Base-by-base conservation (phyloP, 2,329 filamentous ascomycete genomes). In the Aspergillus felis region DNA sequence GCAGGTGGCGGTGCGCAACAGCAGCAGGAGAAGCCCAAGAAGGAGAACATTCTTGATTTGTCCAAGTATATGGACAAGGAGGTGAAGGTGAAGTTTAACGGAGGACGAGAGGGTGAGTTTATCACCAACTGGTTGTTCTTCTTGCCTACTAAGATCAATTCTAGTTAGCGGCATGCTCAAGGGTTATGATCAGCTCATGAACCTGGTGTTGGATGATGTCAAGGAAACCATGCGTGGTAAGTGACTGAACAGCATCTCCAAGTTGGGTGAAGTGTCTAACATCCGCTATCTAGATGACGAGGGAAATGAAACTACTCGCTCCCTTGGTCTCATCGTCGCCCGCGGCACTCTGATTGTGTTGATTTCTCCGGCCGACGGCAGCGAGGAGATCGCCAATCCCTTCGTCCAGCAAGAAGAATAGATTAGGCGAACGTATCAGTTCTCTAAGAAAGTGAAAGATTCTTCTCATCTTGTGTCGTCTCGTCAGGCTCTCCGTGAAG, bases 151-250 rank as follows among this genome's bases (percentile, higher is more conserved):
- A 29, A 38, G 5, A 38, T 38, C 32, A 14, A 17, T 7, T 20
- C 9, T 22, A 96, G 93, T 96, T 56, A 88, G 87, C 52, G 94
- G 94, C 53, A 91, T 86, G 1, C 81, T 99, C 46, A 97, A 97
- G 76, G 94, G 94, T 61, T 97, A 92, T 74, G 94, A 99, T 74
- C 92, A 94, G 68, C 82, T 99, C 59, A 97, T 97, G 92, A 99
- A 99, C 74, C 82, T 99, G 61, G 94, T 99, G 27, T 81, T 99
- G 56, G 94, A 97, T 70, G 90, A 97, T 66, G 93, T 96, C 53
- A 87, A 94, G 74, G 94, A 99, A 75, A 84, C 88, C 50, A 87
- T 97, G 77, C 84, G 89, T 81, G 93, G 93, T 96, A 78, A 61
- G 82, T 68, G 54, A 38, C 17, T 38, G 32, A n/a, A 27, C 14